These are phyloP conservation scores for Ophiostoma himal-ulmi DNA, from an alignment of 2,329 filamentous ascomycete species.

Conservation along the genomic window DNA sequence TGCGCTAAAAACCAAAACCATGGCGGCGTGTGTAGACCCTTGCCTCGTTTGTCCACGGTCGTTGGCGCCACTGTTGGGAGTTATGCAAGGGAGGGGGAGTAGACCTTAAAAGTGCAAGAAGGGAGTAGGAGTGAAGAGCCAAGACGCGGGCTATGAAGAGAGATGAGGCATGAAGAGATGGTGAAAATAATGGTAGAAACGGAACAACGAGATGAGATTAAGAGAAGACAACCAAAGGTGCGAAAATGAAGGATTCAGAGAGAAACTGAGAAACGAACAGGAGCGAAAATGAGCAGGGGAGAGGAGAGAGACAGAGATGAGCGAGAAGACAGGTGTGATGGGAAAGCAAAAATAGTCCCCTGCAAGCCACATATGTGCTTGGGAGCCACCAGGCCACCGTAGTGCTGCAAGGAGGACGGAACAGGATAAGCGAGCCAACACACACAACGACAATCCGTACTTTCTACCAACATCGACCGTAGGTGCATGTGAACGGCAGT, in stretches of 20 bases:
- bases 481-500: neutral
- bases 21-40: neutral
- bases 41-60: neutral
- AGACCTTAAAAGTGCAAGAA: no score
- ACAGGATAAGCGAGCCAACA: neutral
- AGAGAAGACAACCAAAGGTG: no score
- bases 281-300: neutral
- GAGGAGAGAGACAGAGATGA: neutral
- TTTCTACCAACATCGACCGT: neutral
- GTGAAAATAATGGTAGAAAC: no score
- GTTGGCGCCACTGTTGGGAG: neutral
- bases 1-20: neutral
- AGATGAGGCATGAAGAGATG: no score
- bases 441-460: neutral
- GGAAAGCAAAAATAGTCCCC: neutral
- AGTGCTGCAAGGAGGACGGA: neutral
- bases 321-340: neutral
- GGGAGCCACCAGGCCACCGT: neutral
- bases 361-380: neutral
- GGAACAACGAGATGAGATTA: no score
- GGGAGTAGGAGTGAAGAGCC: no score
- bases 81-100: neutral
- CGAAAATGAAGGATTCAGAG: no score
- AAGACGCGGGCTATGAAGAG: no score
- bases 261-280: no score